A percentile compares a stretch with the other conserved stretches of the same genome.
These are phyloP conservation scores for Zygosaccharomyces gambellarensis DNA, from an alignment of 805 yeast genomes.

Conservation along the genomic window DNA sequence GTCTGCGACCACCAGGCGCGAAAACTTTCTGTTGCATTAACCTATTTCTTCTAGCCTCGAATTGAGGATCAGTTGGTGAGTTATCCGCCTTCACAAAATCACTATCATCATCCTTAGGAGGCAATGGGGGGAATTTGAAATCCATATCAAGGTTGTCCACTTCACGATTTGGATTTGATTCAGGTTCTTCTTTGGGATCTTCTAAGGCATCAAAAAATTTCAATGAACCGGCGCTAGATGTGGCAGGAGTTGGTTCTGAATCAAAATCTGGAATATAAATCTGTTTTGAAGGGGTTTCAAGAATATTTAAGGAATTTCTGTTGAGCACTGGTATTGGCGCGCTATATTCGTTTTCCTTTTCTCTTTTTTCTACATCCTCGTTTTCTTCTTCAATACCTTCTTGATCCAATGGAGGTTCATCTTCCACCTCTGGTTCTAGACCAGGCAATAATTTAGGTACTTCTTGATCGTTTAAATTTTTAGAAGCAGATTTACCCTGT, in stretches of 20 bases:
- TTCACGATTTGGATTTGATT: slow-evolving; percentile 3
- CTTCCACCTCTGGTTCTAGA: not conserved
- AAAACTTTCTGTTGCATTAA: slow-evolving; percentile 12
- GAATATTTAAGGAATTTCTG: slow-evolving; percentile 19
- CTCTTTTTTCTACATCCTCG: no score
- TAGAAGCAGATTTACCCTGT: not conserved
- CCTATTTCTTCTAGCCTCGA: slow-evolving; percentile 23
- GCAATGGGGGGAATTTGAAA: slow-evolving; percentile 24
- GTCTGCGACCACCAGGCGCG: slow-evolving; percentile 14
- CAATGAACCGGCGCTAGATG: slow-evolving; percentile 18
- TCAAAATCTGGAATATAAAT: slow-evolving; percentile 29
- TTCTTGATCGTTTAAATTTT: not conserved
- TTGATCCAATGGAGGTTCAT: not conserved
- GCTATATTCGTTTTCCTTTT: not conserved
- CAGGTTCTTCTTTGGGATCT: slow-evolving; percentile 3
- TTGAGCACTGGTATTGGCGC: not conserved
- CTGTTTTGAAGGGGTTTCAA: slow-evolving; percentile 27
- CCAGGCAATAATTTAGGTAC: not conserved
- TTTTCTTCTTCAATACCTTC: not conserved
- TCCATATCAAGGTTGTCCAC: slow-evolving; percentile 17
- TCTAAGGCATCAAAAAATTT: slow-evolving; percentile 26
- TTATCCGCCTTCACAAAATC: slow-evolving; percentile 21
- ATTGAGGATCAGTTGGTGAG: slow-evolving; percentile 9
- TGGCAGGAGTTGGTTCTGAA: slow-evolving; percentile 14
- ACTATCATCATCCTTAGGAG: slow-evolving; percentile 5